Base-by-base conservation (phyloP, 1,139 yeast species). In the Kodamaea arcana region DNA sequence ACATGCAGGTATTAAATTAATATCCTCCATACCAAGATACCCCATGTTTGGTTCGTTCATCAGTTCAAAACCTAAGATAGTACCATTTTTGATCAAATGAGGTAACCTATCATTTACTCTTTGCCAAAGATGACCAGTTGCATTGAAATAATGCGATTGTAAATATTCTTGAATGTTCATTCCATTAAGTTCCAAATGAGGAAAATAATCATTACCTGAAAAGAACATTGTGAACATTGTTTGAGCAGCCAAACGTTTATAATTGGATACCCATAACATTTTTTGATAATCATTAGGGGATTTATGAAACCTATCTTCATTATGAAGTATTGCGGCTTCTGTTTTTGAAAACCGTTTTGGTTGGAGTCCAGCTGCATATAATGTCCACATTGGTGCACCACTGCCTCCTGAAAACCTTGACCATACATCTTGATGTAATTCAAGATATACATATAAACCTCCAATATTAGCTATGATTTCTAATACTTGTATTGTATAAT, bases 391-490 rank as follows among this genome's bases (percentile, higher is more conserved):
- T 0, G 97, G 97, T 4, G 97, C 95, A 14, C 97, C 97, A 39
- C 90, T 81, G 1, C 97, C 97, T n/a, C 97, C 97, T 13, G 80
- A 69, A 52, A 69, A 85, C 34, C 97, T 65, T 5, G 94, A 83
- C 97, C 97, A 90, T 12, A 83, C 94, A 54, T 90, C 97, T 56
- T 90, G 97, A 54, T 90, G 97, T 2, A 94, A 84, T 50, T 90
- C 97, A 41, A 90, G 54, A 46, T 84, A 79, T 5, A 88, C 90
- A 51, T 84, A 85, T 14, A 90, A 59, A 0, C 95, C 96, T 0
- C 86, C 88, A 24, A 78, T 65, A 7, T 69, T 56, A 34, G 76
- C 71, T 14, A 86, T 71, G 8, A 78, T 69, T 39, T 71, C 62
- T 37, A 90, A 59, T 1, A 87, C 67, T 40, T 79, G 60, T 29